Conservation (phyloP, 2,329 filamentous ascomycete species). For the Paracoccidioides brasiliensis region DNA sequence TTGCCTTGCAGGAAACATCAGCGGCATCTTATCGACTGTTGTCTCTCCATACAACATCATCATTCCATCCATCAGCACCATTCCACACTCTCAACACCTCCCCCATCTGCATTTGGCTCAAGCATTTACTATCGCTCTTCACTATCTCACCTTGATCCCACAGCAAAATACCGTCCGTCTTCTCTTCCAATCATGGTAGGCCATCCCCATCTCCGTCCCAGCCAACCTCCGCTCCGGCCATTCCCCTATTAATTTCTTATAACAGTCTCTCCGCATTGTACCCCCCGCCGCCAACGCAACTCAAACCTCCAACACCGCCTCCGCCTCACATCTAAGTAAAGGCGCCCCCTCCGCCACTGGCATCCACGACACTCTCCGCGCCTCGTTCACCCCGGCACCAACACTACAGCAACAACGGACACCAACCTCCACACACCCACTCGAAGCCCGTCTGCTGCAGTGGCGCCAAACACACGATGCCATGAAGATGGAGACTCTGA, state of each 20-base stretch:
- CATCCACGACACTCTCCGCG: conserved; percentile 83
- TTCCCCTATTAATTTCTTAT: conserved; percentile 3
- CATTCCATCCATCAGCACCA: not conserved
- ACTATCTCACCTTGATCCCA: not conserved
- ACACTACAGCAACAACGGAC: conserved; percentile 27
- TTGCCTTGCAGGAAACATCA: conserved; percentile 6
- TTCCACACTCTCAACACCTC: not conserved
- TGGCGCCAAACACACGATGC: conserved; percentile 85
- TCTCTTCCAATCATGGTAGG: conserved; percentile 5
- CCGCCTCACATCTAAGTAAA: conserved; percentile 42
- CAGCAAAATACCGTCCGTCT: not conserved
- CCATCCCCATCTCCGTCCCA: not conserved
- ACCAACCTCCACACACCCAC: conserved; percentile 63
- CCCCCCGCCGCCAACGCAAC: conserved; percentile 56
- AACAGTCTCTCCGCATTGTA: conserved; percentile 76
- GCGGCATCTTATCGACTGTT: not conserved
- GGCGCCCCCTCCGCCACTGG: conserved; percentile 84
- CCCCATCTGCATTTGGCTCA: not conserved
- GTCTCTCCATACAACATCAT: not conserved
- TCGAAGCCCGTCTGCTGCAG: conserved; percentile 75
- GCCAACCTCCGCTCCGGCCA: not conserved
- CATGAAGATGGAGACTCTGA: conserved; percentile 77
- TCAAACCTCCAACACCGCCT: conserved; percentile 48
- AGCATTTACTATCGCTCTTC: not conserved
- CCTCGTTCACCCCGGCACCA: conserved; percentile 53